Evolutionary conservation across 306 rosid species (phyloP).

Genomic region (Datisca glomerata): DNA sequence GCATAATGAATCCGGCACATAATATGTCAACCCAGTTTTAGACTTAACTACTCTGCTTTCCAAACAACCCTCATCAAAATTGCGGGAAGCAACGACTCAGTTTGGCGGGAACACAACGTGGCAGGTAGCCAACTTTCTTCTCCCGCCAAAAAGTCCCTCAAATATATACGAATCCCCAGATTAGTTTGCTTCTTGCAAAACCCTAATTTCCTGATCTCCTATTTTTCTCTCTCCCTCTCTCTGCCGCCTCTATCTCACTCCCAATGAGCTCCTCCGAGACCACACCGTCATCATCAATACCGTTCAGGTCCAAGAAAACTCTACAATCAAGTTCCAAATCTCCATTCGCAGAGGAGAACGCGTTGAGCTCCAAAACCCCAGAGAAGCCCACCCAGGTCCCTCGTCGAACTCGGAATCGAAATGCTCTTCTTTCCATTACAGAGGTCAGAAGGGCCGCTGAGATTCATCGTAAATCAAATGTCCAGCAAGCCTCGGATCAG

Average conservation of each 20-base stretch:
- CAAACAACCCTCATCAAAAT: conserved; percentile 1
- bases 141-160: conserved; percentile 34
- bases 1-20: too few species aligned
- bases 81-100: conserved; percentile 49
- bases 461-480: conserved; percentile 18
- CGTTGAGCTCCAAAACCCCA: conserved; percentile 40
- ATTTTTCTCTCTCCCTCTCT: neutral
- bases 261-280: conserved; percentile 32
- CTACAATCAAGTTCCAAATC: conserved; percentile 14
- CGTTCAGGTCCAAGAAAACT: conserved; percentile 32
- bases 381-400: conserved; percentile 32
- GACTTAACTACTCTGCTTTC: neutral
- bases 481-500: conserved; percentile 5
- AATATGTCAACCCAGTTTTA: too few species aligned
- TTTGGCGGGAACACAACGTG: conserved; percentile 57
- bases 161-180: conserved; percentile 1
- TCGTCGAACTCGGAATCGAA: conserved; percentile 29
- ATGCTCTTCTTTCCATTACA: conserved; percentile 30
- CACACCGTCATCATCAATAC: conserved; percentile 10
- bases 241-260: neutral
- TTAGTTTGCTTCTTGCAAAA: too few species aligned
- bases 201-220: neutral
- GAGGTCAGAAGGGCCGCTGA: conserved; percentile 34
- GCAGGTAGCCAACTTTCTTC: conserved; percentile 4
- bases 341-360: conserved; percentile 7